These are phyloP conservation scores for Metschnikowia similis DNA, from an alignment of 805 yeast species.

Conservation along the genomic window DNA sequence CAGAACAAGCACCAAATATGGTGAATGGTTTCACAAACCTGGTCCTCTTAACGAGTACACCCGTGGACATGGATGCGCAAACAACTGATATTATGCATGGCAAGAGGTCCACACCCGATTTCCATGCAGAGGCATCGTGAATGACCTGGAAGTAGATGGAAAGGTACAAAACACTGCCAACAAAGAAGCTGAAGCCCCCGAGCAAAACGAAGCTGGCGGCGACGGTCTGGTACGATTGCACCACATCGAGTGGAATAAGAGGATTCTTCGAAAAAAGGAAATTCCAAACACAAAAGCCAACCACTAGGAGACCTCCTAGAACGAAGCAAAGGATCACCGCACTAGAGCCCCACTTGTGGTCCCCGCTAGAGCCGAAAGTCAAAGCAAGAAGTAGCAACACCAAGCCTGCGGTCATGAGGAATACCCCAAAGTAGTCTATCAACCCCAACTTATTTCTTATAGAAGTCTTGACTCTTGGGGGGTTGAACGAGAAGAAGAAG, in stretches of 20 bases:
- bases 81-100: constrained; percentile 41
- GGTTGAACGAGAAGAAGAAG: constrained; percentile 18
- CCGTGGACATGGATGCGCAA: constrained; percentile 33
- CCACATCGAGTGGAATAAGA: constrained; percentile 17
- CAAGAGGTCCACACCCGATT: constrained; percentile 43
- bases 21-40: constrained; percentile 40
- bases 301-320: constrained; percentile 17
- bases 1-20: constrained; percentile 30
- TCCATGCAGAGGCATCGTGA: constrained; percentile 36
- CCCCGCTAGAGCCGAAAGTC: constrained; percentile 21
- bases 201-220: constrained; percentile 14
- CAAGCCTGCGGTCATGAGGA: constrained; percentile 18
- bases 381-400: constrained; percentile 22
- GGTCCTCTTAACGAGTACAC: constrained; percentile 34
- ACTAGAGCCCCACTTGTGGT: constrained; percentile 21
- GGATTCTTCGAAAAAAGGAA: constrained; percentile 17
- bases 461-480: constrained; percentile 15
- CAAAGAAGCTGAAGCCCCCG: constrained; percentile 19
- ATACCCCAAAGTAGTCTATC: constrained; percentile 21
- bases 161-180: constrained; percentile 23
- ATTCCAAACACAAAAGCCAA: constrained; percentile 19
- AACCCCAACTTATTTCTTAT: constrained; percentile 14
- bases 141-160: constrained; percentile 51
- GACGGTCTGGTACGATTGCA: constrained; percentile 11
- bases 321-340: constrained; percentile 22